Evolutionary conservation across 257 asterid genomes (phyloP).

Genomic region (Catharanthus roseus): DNA sequence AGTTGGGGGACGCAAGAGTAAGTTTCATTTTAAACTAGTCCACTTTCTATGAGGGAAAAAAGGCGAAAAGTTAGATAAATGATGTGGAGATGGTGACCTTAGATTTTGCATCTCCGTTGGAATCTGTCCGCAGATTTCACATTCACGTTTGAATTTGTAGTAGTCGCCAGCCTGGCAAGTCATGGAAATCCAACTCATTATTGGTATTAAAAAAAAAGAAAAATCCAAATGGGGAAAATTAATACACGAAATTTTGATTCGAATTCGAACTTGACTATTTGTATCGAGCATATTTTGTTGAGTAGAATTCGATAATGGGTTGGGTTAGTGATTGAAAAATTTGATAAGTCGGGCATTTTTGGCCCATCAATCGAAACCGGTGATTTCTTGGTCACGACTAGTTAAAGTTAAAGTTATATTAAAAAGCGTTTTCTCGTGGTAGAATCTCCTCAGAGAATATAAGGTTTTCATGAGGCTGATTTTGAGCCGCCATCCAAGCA

Average conservation of each 20-base stretch:
- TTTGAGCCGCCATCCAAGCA: constrained; percentile 5
- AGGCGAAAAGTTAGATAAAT: background rate
- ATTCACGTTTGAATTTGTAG: background rate
- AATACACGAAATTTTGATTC: too few species aligned
- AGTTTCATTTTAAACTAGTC: too few species aligned
- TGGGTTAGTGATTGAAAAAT: too few species aligned
- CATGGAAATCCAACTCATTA: background rate
- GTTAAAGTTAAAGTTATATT: constrained; percentile 4
- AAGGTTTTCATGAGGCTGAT: constrained; percentile 7
- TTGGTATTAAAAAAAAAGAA: background rate
- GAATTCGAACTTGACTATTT: too few species aligned
- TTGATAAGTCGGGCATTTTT: background rate
- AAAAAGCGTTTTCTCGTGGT: background rate
- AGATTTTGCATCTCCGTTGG: background rate
- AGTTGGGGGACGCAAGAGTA: background rate
- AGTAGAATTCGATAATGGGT: too few species aligned
- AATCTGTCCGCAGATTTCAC: background rate
- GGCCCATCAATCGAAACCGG: background rate
- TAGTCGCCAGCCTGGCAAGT: background rate
- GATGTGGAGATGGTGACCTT: background rate
- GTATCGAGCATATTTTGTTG: too few species aligned
- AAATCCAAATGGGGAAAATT: too few species aligned
- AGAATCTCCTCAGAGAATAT: constrained; percentile 8
- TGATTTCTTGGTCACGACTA: background rate
- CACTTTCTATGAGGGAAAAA: too few species aligned